Evolutionary conservation across 2,329 filamentous ascomycete species (phyloP), one percentile per base, ranked within the genome.

Genomic region (Aspergillus sp.): DNA sequence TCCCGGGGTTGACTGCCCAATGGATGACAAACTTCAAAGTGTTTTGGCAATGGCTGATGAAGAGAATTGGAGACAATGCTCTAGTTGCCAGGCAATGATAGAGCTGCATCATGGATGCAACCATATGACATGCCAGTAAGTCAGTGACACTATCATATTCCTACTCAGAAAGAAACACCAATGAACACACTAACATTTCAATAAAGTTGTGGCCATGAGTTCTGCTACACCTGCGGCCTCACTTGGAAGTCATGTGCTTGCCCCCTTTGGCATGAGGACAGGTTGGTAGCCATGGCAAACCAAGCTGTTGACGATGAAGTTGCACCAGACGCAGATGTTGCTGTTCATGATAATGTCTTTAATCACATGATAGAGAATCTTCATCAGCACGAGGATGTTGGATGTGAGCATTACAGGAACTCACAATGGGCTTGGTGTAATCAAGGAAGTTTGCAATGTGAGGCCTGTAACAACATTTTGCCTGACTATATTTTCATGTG

Each of bases 121-220:
- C 28, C 53, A 57, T 44, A 57, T 57, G 2, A 50, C 40, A 1
- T 54, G 54, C 35, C 45, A 45, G 54, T 57, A 47, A 36, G 49
- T 42, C 10, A 29, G 10, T 35, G 4, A 29, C 39, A 33, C 8
- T 10, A 7, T 41, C 30, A 12, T 10, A 5, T 34, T 8, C 6
- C n/a, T 4, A 10, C 12, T n/a, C n/a, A n/a, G n/a, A 28, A 27
- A 29, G 6, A n/a, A 33, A 19, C 19, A 27, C 42, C 51, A 41
- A 53, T 29, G 2, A 12, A n/a, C n/a, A n/a, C n/a, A 26, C n/a
- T 35, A 35, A 35, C 33, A 4, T 12, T 35, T 34, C n/a, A n/a
- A n/a, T 10, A 8, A 27, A 51, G 49, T 2, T 53, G 51, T 5
- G 51, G 49, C 1, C 26, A 39, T 5, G 39, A 53, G 10, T 53